Evolutionary conservation across 805 yeast species (phyloP).

Genomic region (Teunomyces stri): DNA sequence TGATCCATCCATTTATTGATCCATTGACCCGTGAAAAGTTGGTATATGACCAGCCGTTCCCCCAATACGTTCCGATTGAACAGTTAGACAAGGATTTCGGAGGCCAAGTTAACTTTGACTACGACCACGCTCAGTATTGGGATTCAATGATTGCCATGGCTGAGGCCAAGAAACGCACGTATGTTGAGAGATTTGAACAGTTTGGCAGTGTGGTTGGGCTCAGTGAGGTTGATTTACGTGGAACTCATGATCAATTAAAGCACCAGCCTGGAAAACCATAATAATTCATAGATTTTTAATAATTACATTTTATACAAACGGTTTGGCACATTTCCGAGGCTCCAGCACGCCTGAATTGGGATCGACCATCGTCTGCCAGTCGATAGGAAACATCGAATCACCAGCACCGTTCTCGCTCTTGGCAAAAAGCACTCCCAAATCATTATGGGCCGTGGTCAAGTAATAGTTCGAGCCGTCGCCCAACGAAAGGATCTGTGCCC

Average conservation of each 20-base stretch:
- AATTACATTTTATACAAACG: conserved; percentile 37
- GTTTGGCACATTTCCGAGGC: conserved; percentile 88
- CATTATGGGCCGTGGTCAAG: conserved; percentile 84
- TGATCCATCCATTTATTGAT: conserved; percentile 94
- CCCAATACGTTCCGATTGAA: conserved; percentile 72
- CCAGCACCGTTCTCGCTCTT: conserved; percentile 67
- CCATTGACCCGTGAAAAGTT: conserved; percentile 92
- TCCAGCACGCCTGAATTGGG: conserved; percentile 73
- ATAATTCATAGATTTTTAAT: not conserved
- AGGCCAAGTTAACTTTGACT: conserved; percentile 81
- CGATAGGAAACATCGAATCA: conserved; percentile 78
- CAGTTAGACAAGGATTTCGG: conserved; percentile 85
- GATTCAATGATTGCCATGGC: conserved; percentile 63
- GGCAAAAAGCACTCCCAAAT: conserved; percentile 92
- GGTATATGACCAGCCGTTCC: conserved; percentile 86
- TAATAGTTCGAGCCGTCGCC: conserved; percentile 96
- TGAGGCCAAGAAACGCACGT: conserved; percentile 54
- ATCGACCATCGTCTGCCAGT: conserved; percentile 93
- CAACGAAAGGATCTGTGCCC: conserved; percentile 77
- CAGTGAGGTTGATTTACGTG: conserved; percentile 78
- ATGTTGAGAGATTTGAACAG: conserved; percentile 63
- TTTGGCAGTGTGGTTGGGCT: conserved; percentile 77
- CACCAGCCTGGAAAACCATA: conserved; percentile 18
- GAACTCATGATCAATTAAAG: conserved; percentile 8
- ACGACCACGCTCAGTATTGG: conserved; percentile 81